Evolutionary conservation across 2,329 filamentous ascomycete genomes (phyloP), one percentile per base, ranked within the genome.

Genomic region (Pseudocercospora musae): DNA sequence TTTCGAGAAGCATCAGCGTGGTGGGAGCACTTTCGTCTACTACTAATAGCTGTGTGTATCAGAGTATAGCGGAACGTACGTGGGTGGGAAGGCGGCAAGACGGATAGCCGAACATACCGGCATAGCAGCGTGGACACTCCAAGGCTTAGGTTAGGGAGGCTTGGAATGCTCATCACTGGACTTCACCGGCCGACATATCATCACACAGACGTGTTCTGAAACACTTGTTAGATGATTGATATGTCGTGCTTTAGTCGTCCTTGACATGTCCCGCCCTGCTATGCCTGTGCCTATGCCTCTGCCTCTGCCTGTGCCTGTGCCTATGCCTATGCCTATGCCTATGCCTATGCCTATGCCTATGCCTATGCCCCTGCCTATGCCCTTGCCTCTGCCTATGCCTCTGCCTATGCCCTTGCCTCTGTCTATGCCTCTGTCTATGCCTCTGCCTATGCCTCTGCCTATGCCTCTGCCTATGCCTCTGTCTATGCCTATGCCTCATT

Each of bases 1-100:
- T 81, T 54, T 82, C 79, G 55, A 82, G 72, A 63, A 79, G 77
- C 79, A 81, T 81, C 60, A 73, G 69, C 53, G 60, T 62, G 50
- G 60, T 64, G 23, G 63, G 68, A 64, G 71, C 70, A 40, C 66
- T 44, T 52, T 71, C 68, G 56, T 71, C 72, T 69, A 65, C n/a
- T n/a, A n/a, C n/a, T n/a, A n/a, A n/a, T n/a, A n/a, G n/a, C n/a
- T n/a, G n/a, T n/a, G n/a, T n/a, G n/a, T n/a, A n/a, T n/a, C n/a
- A n/a, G n/a, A n/a, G n/a, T n/a, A n/a, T 29, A 62, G 55, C 49
- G 31, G 46, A 57, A 63, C 61, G 57, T 63, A 62, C 60, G 40
- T 59, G 42, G 37, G 31, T 56, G n/a, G n/a, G n/a, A n/a, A n/a
- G n/a, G 42, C 42, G 42, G 42, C 7, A 46, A 46, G 42, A 23